A percentile compares a stretch with the other conserved stretches of the same genome.
These are phyloP conservation scores for Fusarium succisae DNA, from an alignment of 2,329 filamentous ascomycete genomes.

Conservation along the genomic window DNA sequence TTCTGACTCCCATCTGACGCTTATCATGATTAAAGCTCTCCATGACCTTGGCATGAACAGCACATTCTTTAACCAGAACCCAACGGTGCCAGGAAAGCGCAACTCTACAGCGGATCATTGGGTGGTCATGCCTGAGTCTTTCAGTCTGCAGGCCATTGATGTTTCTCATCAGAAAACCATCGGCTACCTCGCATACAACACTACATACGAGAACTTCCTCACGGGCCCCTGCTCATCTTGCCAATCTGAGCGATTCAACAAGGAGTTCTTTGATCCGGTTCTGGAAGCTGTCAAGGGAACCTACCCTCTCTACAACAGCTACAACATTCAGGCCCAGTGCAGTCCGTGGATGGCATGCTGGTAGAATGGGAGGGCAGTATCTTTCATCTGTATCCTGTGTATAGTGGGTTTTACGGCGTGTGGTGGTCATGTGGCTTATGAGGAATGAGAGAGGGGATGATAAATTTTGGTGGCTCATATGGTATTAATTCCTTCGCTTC, in stretches of 20 bases:
- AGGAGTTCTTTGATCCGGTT: slow-evolving; percentile 50
- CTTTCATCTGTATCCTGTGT: slow-evolving; percentile 2
- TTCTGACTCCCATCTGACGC: slow-evolving; percentile 52
- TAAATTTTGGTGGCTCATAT: slow-evolving; percentile 32
- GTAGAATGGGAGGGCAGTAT: background rate
- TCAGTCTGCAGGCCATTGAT: slow-evolving; percentile 49
- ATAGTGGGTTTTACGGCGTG: slow-evolving; percentile 8
- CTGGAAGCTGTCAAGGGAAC: slow-evolving; percentile 51
- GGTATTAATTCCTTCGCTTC: slow-evolving; percentile 27
- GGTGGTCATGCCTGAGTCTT: slow-evolving; percentile 53
- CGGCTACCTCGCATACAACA: slow-evolving; percentile 50
- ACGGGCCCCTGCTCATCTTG: slow-evolving; percentile 49
- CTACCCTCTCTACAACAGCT: slow-evolving; percentile 52
- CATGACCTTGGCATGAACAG: slow-evolving; percentile 51
- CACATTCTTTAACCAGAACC: slow-evolving; percentile 53
- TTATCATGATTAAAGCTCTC: slow-evolving; percentile 52
- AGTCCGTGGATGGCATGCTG: slow-evolving; percentile 52
- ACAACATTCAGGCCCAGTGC: slow-evolving; percentile 50
- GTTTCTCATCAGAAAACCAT: slow-evolving; percentile 46
- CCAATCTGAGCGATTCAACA: slow-evolving; percentile 49
- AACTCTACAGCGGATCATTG: slow-evolving; percentile 45
- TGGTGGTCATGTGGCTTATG: slow-evolving; percentile 2
- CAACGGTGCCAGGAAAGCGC: slow-evolving; percentile 47
- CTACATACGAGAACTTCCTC: slow-evolving; percentile 51
- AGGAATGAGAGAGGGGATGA: slow-evolving; percentile 4